phyloP scores from a whole-genome alignment of 2,329 filamentous ascomycete genomes.

The Calonectria fujianensis region DNA sequence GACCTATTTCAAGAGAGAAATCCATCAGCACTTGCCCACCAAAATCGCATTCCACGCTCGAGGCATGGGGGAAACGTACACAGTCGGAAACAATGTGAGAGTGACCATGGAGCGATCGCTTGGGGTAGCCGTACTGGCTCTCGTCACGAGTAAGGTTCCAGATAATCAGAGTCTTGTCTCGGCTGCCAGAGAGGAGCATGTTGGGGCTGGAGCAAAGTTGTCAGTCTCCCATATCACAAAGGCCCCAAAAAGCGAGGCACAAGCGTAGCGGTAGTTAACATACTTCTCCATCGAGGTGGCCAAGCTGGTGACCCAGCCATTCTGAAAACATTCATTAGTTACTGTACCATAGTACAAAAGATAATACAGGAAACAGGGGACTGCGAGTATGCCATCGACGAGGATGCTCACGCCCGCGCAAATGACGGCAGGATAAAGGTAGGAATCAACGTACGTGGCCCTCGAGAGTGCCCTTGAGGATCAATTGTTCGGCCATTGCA shows the following conservation, averaged over 20 bases:
- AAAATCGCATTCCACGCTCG: constrained; percentile 6
- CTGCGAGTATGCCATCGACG: constrained; percentile 38
- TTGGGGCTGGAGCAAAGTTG: constrained; percentile 81
- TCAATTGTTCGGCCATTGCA: constrained; percentile 92
- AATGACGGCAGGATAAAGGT: constrained; percentile 42
- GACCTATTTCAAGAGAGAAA: constrained; percentile 75
- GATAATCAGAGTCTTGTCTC: constrained; percentile 99
- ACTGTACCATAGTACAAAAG: not conserved
- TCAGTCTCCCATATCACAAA: constrained; percentile 32
- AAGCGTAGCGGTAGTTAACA: constrained; percentile 58
- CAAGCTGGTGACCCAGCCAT: constrained; percentile 99
- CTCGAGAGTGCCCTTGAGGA: constrained; percentile 97
- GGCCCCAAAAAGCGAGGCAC: constrained; percentile 19
- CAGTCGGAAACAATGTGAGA: constrained; percentile 99
- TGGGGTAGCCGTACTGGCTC: constrained; percentile 98
- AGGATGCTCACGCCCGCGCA: constrained; percentile 42
- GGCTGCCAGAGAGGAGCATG: constrained; percentile 98
- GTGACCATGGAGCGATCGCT: constrained; percentile 98
- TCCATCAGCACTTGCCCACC: constrained; percentile 48
- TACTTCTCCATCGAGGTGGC: constrained; percentile 99
- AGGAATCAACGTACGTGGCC: constrained; percentile 83
- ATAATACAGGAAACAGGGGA: constrained; percentile 15
- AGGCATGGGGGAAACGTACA: constrained; percentile 77
- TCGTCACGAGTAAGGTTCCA: constrained; percentile 99
- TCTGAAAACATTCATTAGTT: constrained; percentile 67